Base-by-base conservation (phyloP, 2,329 filamentous ascomycete species). In the Colletotrichum echinochloae region DNA sequence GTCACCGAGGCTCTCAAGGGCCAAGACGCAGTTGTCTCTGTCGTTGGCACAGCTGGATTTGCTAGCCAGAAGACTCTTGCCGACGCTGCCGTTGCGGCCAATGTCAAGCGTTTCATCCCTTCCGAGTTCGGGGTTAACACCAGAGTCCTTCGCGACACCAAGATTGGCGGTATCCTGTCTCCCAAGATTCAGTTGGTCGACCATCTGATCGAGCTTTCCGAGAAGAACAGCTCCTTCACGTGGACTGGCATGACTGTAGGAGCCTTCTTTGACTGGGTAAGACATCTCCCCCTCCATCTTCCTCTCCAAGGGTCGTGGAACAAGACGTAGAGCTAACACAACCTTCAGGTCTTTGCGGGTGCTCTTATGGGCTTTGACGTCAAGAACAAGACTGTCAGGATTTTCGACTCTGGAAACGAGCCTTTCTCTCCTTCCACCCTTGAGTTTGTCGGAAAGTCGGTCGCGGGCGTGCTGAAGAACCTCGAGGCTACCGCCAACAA, bases 191-290 rank as follows among this genome's bases (percentile, higher is more conserved):
- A 52, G 28, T 55, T 73, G 5, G 75, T 55, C 39, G 67, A 74
- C 12, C 68, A 73, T 14, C 35, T 75, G 14, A 68, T 63, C 16
- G 66, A 73, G 48, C 51, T 73, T 5, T 64, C 72, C 2, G 37
- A 70, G 48, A 70, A 73, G 66, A 64, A 74, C 37, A 65, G 66
- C 18, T 71, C 61, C 55, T 85, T 92, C 72, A 84, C 81, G 37
- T 92, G 90, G 89, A 91, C 88, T 1, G 86, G 82, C 2, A 76
- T 92, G 18, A 84, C 88, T 4, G 86, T 81, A 11, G 88, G 89
- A 0, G 79, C 86, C 2, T 89, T 92, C 77, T 90, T 92, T 75
- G 90, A 92, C 75, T 88, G 85, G 87, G 83, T 85, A 76, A 33
- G n/a, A 11, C 18, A 28, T 20, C 26, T 35, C 14, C 48, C 3